A percentile compares a stretch with the other conserved stretches of the same genome.
These are phyloP conservation scores for Arthrobotrys sphaeroides DNA, from an alignment of 2,329 filamentous ascomycete species.

Conservation along the genomic window DNA sequence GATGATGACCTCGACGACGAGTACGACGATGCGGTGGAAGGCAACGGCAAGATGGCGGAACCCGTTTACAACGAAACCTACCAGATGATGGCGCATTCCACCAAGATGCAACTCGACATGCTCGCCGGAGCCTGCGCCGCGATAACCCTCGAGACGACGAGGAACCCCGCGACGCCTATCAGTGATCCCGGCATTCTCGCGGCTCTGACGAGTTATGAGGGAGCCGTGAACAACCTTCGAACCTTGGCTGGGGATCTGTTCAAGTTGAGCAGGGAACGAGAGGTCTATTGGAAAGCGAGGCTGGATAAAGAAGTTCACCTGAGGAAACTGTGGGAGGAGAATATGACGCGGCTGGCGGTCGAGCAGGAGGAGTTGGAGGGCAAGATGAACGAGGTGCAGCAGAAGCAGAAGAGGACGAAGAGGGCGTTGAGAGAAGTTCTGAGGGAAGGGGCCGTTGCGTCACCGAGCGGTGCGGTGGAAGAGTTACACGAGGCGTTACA, in stretches of 20 bases:
- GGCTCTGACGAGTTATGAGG: slow-evolving; percentile 85
- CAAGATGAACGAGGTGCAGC: slow-evolving; percentile 66
- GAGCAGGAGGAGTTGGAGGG: slow-evolving; percentile 93
- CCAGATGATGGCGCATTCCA: slow-evolving; percentile 95
- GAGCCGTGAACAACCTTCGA: slow-evolving; percentile 86
- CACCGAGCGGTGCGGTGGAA: slow-evolving; percentile 54
- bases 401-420: slow-evolving; percentile 47
- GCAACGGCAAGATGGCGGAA: slow-evolving; percentile 73
- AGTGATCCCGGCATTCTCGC: slow-evolving; percentile 79
- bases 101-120: slow-evolving; percentile 89
- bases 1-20: slow-evolving; percentile 65
- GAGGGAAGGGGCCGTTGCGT: slow-evolving; percentile 39
- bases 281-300: slow-evolving; percentile 96
- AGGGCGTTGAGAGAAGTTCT: slow-evolving; percentile 47
- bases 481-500: slow-evolving; percentile 61
- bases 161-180: slow-evolving; percentile 76
- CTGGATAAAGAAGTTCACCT: slow-evolving; percentile 91
- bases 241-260: slow-evolving; percentile 84
- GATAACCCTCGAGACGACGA: slow-evolving; percentile 74
- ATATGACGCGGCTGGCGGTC: slow-evolving; percentile 93
- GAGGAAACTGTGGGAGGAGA: slow-evolving; percentile 97
- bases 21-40: slow-evolving; percentile 76
- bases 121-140: slow-evolving; percentile 86
- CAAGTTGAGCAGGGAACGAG: slow-evolving; percentile 90
- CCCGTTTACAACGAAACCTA: slow-evolving; percentile 89